Conservation (phyloP, 2,329 filamentous ascomycete species). For the Penicillium brasilianum region DNA sequence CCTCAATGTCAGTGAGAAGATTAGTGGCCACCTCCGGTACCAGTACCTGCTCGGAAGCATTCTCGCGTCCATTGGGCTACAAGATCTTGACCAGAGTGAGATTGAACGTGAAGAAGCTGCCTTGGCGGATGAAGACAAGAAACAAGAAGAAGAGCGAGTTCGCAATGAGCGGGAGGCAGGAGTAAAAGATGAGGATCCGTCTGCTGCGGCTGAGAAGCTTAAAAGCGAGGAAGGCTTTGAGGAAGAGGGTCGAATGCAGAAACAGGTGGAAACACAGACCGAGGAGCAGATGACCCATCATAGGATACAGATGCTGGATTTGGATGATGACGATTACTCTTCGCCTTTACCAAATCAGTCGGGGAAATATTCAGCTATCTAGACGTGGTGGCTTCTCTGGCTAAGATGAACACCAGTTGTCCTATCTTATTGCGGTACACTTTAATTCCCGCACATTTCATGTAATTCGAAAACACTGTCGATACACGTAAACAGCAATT, state of each 20-base stretch:
- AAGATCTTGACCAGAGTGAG: slow-evolving; percentile 62
- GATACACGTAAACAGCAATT: neutral
- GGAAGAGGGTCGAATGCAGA: slow-evolving; percentile 36
- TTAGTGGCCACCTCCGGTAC: slow-evolving; percentile 73
- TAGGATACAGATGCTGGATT: slow-evolving; percentile 30
- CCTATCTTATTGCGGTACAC: too few species aligned
- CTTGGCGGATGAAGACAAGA: slow-evolving; percentile 45
- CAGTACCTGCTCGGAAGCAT: slow-evolving; percentile 70
- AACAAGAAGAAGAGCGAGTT: slow-evolving; percentile 44
- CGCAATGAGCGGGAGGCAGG: slow-evolving; percentile 39
- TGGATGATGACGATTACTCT: slow-evolving; percentile 29
- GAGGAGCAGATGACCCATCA: slow-evolving; percentile 33
- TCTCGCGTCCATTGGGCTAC: slow-evolving; percentile 70
- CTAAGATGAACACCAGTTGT: neutral
- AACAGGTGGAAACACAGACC: slow-evolving; percentile 38
- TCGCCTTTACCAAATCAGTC: slow-evolving; percentile 23
- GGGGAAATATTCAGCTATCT: slow-evolving; percentile 28
- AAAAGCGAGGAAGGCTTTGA: slow-evolving; percentile 30
- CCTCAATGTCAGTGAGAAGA: slow-evolving; percentile 67
- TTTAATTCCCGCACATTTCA: too few species aligned
- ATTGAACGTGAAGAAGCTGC: slow-evolving; percentile 51
- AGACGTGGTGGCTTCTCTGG: neutral
- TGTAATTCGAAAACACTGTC: neutral
- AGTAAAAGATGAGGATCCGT: slow-evolving; percentile 26
- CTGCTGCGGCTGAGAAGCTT: slow-evolving; percentile 22